These are phyloP conservation scores for Neobulgaria alba DNA, from an alignment of 2,329 filamentous ascomycete species.

Conservation along the genomic window DNA sequence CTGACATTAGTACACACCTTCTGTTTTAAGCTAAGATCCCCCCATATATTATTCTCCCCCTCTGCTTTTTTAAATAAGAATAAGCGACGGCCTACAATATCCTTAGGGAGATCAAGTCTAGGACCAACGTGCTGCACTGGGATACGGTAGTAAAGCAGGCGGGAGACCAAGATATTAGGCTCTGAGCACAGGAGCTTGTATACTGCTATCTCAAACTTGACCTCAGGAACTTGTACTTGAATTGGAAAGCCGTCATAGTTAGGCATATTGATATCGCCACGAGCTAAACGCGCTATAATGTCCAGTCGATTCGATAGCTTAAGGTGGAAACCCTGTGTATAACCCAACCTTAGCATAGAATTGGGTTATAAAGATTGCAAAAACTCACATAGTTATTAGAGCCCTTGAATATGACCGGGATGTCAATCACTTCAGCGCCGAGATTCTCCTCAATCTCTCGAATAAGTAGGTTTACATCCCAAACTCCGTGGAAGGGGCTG, in stretches of 20 bases:
- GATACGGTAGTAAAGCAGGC: conserved; percentile 17
- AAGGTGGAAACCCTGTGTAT: conserved; percentile 12
- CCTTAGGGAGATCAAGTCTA: conserved; percentile 2
- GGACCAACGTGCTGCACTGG: conserved; percentile 8
- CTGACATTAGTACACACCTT: conserved; percentile 1
- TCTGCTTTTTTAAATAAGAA: conserved; percentile 9
- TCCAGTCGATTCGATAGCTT: conserved; percentile 15
- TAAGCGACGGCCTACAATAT: conserved; percentile 5
- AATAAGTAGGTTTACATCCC: conserved; percentile 24
- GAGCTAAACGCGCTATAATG: conserved; percentile 16
- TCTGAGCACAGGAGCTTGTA: conserved; percentile 16
- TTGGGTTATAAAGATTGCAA: conserved; percentile 1
- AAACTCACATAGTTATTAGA: conserved; percentile 26
- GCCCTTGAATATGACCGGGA: conserved; percentile 18
- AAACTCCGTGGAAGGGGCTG: conserved; percentile 21
- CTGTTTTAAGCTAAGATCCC: conserved; percentile 2
- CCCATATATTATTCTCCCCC: conserved; percentile 11
- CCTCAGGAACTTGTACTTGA: conserved; percentile 11
- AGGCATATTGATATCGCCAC: conserved; percentile 13
- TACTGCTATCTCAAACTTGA: conserved; percentile 16
- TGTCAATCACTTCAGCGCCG: conserved; percentile 18
- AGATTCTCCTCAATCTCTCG: conserved; percentile 17
- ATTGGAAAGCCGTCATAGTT: conserved; percentile 10
- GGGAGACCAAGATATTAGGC: conserved; percentile 13
- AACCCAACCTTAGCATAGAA: conserved; percentile 2